Base-by-base conservation (phyloP, 345 rosid species). In the Streptanthus diversifolius region DNA sequence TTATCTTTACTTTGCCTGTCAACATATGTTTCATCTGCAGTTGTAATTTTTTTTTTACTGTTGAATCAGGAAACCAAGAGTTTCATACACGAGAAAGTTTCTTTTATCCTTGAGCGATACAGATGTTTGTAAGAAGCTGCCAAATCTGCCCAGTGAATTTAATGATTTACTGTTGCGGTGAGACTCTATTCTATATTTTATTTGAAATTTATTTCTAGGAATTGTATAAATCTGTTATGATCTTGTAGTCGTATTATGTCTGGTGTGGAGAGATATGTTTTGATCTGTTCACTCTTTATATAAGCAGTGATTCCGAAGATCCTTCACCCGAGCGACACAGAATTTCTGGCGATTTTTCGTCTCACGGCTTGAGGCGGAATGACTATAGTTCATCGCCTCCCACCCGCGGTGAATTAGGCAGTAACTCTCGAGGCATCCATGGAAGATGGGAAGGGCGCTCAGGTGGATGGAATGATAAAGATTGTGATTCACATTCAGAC, bases 331-430 rank as follows among this genome's bases (percentile, higher is more conserved):
- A 90, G 55, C 84, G 82, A 37, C 84, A 45, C 52, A 90, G 90
- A 78, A 48, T 25, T 75, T 71, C 91, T 29, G 88, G 87, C 10
- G 68, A 80, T 78, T 84, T 86, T 60, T 77, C 86, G 17, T 76
- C 85, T 21, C 90, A 85, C 45, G 78, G 81, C 78, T 85, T 68
- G 62, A 86, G 89, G 71, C 85, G 85, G 47, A 85, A 83, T 48
- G 99, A 95, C 63, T 86, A 88, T 81, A 84, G 96, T 52, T 91
- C 98, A 24, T 92, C 99, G 27, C 97, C 96, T 39, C 97, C 96
- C 51, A 86, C 82, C 62, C 84, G 87, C 81, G 98, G 91, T 71
- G 99, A 91, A 52, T 49, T 71, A 2, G 82, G 88, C 49, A 77
- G 74, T 61, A 82, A 78, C 69, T 82, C 87, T 36, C 78, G 86